Base-by-base conservation (phyloP, 768 basidiomycete species). In the Hemileccinum rubropunctum region DNA sequence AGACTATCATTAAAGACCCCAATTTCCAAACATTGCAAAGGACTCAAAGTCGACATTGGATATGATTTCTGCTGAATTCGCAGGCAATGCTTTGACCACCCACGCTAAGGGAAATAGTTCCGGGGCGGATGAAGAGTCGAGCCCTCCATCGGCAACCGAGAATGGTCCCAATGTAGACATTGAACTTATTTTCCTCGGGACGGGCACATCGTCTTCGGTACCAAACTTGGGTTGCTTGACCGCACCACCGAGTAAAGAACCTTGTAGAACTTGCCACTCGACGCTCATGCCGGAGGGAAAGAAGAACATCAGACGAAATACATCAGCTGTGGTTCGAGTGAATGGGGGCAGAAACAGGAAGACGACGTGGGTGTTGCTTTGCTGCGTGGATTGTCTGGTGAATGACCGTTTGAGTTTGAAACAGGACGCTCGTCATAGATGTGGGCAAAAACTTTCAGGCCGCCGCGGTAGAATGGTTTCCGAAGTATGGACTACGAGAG, bases 251-350 rank as follows among this genome's bases (percentile, higher is more conserved):
- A 72, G 71, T 10, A 71, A 61, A 11, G 67, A 68, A 28, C 73
- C 74, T 30, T 90, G 88, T 62, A 71, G 67, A 51, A 83, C 87
- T 0, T 89, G 89, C 58, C 68, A 84, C 41, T 84, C 86, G 32
- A 83, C 88, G 26, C 70, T 84, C 52, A 77, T 64, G 0, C 80
- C 82, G 0, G 81, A 83, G 53, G 91, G 91, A 12, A 85, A 82
- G 78, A 89, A 83, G 70, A 97, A 95, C 58, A 78, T 83, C 32
- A 69, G 94, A 40, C 78, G 94, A 46, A 95, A 95, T 63, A 95
- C 92, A 8, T 84, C 86, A 50, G 82, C 77, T 14, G 79, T 85
- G 3, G 57, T 92, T 45, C 73, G 84, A 42, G 69, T 82, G 49
- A 59, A 43, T 21, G 14, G 51, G 38, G 74, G 64, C 9, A 62